Evolutionary conservation across 2,329 filamentous ascomycete genomes (phyloP), one percentile per base, ranked within the genome.

Genomic region (Fusarium torulosum): DNA sequence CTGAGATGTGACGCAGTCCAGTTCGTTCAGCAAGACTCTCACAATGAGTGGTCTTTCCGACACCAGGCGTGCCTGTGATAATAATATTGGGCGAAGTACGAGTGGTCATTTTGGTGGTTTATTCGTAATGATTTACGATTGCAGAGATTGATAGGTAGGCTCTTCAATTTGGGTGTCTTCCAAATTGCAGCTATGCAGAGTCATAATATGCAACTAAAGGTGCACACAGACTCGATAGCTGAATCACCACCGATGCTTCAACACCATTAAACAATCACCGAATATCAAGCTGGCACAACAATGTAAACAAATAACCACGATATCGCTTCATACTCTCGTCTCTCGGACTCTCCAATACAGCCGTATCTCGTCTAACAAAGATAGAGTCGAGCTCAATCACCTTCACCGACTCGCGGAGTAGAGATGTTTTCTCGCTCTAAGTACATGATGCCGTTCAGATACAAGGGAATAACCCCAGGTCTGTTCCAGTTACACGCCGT

Each of bases 1-100:
- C 88, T 11, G 91, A 91, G 15, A 99, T 79, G 78, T 97, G 94
- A 73, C 89, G 90, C 68, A 98, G 82, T 2, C 91, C 92, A 10
- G 91, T 91, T 61, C 86, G 88, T 75, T 91, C 85, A 8, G 93
- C 92, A 47, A 99, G 83, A 73, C 88, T 85, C 78, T 97, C 92
- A 76, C 92, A 93, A 78, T 97, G 94, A 9, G 92, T 96, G 19
- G 94, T 97, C 83, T 99, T 99, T 75, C 96, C 96, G 27, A 96
- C 93, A 55, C 96, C 96, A 1, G 96, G 96, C 20, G 96, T 99
- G 68, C 96, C 96, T 40, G 96, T 98, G 70, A 99, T 86, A 71
- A 99, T 91, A 74, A 99, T 93, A 79, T 98, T 99, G 29, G 96
- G 96, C 66, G 81, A 80, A 29, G 77, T 81, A 70, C 88, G 82